Base-by-base conservation (phyloP, 163 green algal species). In the Botryococcus braunii region DNA sequence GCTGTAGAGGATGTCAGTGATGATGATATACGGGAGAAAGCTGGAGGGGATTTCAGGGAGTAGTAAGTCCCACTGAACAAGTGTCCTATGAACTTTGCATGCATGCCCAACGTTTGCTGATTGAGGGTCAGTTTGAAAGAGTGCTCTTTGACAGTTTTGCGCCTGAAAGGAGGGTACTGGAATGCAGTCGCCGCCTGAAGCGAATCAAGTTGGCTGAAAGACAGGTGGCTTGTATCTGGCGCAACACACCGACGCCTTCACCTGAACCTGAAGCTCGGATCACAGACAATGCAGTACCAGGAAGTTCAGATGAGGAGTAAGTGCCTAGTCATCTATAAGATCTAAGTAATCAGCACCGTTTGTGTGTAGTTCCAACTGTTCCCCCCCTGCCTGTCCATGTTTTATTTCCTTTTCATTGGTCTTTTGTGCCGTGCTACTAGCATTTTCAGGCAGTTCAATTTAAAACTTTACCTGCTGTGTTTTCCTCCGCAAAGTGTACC, bases 131-230 rank as follows among this genome's bases (percentile, higher is more conserved):
- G 13, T 5, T 17, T 13, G 60, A 6, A 31, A 50, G 36, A 52
- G 13, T 17, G 32, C 9, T 34, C 37, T 31, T 35, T 23, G 23
- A 32, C 8, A 40, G 11, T 9, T 31, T 52, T 21, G 13, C 60
- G 37, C 37, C 37, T 27, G 32, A 23, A 7, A 25, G 35, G 36
- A 9, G 9, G 17, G 38, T 66, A 17, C 29, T 21, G 34, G 50
- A 25, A 46, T 74, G 64, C 83, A 93, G 86, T 69, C 82, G 88
- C 4, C 74, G 86, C 0, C 71, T 88, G 69, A 91, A 90, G 74
- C 83, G 88, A 0, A 66, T 86, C 1, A 85, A 89, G 68, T 72
- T 93, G 77, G 75, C 71, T 64, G 80, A 92, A 70, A 74, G 77
- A 0, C 69, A 82, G 49, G 69, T 82, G 5, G 75, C 69, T 62